Base-by-base conservation (phyloP, 768 basidiomycete genomes). In the Ephemerocybe angulata region DNA sequence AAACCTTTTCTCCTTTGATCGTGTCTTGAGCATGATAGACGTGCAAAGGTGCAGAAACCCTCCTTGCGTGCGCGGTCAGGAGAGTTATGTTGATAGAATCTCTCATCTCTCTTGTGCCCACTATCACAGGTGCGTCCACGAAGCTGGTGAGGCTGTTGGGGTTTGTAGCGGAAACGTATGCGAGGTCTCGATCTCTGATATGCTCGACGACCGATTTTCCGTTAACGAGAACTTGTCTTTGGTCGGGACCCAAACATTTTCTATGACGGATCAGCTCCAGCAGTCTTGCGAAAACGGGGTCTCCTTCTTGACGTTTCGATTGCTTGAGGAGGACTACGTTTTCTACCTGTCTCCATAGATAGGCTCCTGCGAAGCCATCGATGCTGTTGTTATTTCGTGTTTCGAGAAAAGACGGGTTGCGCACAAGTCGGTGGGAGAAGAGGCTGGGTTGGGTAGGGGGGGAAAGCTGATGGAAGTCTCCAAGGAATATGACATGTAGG, bases 401-500 rank as follows among this genome's bases (percentile, higher is more conserved):
- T 13, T 33, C 49, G 19, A 48, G 41, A 22, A 55, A 55, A 0
- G 59, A 56, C n/a, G 55, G 37, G 2, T 33, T n/a, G 1, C 31
- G 24, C 0, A 58, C 49, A 2, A 64, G 50, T 12, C 49, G 42
- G 22, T 60, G 28, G 0, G 47, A 37, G 49, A 63, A 70, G 8
- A 71, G 49, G 1, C 62, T 37, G 1, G 48, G 40, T n/a, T 58
- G 62, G n/a, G n/a, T 27, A 6, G 41, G 47, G 11, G 70, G 70
- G 4, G 29, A 3, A 17, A 50, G 30, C 29, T 50, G 48, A 31
- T 21, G 25, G 17, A 50, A 50, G 29, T 15, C 70, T 7, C 70
- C 70, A 0, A 59, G 52, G 53, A 69, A 67, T 2, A 72, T 69
- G 1, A 73, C 54, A 53, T 69, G 70, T 0, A 71, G 51, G 0